Percentiles rank a stretch among this genome's conserved stretches.
These are phyloP conservation scores for Penicillium sp. DNA, from an alignment of 2,329 filamentous ascomycete species.

Conservation along the genomic window DNA sequence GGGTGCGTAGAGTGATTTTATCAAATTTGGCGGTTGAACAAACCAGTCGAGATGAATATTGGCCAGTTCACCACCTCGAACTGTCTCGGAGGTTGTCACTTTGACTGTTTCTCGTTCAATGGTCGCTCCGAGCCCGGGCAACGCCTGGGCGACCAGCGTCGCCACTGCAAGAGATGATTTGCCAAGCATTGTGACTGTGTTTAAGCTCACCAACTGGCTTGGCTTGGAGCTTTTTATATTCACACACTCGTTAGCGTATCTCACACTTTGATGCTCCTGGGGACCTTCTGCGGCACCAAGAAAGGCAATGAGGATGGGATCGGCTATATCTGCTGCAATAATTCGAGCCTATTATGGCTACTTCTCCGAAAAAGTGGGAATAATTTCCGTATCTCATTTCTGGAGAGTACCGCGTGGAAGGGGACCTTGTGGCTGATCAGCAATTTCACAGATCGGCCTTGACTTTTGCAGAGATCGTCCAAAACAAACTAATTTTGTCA, in stretches of 20 bases:
- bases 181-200: background rate
- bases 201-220: background rate
- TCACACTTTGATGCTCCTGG: background rate
- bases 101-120: background rate
- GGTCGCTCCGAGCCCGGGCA: background rate
- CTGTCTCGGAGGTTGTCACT: constrained; percentile 4
- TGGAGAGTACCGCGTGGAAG: constrained; percentile 5
- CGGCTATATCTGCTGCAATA: background rate
- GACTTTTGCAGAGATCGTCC: background rate
- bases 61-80: constrained; percentile 7
- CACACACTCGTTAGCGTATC: background rate
- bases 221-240: background rate
- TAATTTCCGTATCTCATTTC: background rate
- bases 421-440: background rate
- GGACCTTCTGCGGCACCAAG: constrained; percentile 8
- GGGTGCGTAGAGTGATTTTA: constrained; percentile 4
- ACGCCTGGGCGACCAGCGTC: background rate
- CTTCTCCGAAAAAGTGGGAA: background rate
- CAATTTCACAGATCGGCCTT: background rate
- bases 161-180: background rate
- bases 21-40: background rate
- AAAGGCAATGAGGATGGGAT: background rate
- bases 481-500: background rate
- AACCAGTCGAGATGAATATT: constrained; percentile 8
- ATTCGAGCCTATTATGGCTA: background rate